Conservation (phyloP, 2,329 filamentous ascomycete genomes). For the Fusarium sp. region DNA sequence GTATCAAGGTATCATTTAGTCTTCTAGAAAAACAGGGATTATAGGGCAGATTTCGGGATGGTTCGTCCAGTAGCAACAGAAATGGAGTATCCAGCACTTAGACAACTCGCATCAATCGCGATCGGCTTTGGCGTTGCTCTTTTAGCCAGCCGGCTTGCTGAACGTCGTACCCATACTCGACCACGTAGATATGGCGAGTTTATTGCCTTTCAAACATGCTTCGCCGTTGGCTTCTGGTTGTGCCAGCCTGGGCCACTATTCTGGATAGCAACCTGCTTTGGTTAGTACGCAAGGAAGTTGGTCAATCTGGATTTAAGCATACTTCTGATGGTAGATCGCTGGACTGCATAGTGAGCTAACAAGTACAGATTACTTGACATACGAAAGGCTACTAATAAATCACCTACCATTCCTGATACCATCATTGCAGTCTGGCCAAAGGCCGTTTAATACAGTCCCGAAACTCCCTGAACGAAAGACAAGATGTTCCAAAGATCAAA, state of each 20-base stretch:
- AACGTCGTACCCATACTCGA: conserved; percentile 44
- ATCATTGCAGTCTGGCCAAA: too few relatives aligned
- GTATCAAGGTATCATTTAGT: conserved; percentile 20
- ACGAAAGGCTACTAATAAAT: too few relatives aligned
- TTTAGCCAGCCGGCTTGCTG: conserved; percentile 37
- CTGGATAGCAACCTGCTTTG: conserved; percentile 1
- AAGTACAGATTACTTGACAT: too few relatives aligned
- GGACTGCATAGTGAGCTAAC: too few relatives aligned
- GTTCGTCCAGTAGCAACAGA: conserved; percentile 6
- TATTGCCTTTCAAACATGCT: conserved; percentile 36
- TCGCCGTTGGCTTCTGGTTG: conserved; percentile 15
- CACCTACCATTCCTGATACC: too few relatives aligned
- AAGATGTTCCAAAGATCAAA: neutral
- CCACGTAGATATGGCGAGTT: conserved; percentile 39
- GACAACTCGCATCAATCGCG: conserved; percentile 35
- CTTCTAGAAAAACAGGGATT: conserved; percentile 16
- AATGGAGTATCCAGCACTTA: neutral
- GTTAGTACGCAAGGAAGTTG: conserved; percentile 20
- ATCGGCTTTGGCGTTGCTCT: conserved; percentile 37
- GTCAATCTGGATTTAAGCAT: conserved; percentile 8
- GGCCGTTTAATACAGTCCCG: too few relatives aligned
- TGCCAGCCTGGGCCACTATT: conserved; percentile 15
- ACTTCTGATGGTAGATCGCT: too few relatives aligned
- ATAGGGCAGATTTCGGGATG: conserved; percentile 5
- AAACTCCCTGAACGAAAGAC: neutral